Evolutionary conservation across 2,329 filamentous ascomycete species (phyloP).

Genomic region (Penicillium concentricum): DNA sequence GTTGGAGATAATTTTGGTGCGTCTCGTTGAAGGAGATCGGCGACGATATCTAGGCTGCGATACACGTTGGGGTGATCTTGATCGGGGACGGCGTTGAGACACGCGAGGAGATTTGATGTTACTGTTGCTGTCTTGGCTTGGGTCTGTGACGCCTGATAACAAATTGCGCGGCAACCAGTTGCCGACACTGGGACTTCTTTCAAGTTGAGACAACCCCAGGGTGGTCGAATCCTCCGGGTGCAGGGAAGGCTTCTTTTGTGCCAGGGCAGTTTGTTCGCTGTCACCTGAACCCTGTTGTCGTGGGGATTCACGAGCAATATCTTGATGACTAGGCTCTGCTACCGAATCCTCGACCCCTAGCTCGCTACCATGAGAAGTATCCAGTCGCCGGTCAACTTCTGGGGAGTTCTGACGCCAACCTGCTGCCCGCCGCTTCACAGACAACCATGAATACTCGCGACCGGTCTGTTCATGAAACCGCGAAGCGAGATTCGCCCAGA

Average conservation of each 20-base stretch:
- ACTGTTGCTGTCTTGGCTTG: not conserved
- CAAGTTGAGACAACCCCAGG: not conserved
- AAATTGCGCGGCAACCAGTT: not conserved
- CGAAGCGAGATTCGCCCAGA: slow-evolving; percentile 1
- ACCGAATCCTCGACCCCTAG: not conserved
- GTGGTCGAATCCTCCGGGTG: not conserved
- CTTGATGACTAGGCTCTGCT: not conserved
- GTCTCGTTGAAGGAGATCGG: not conserved
- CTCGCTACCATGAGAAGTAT: not conserved
- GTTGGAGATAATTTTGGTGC: not conserved
- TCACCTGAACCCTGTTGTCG: not conserved
- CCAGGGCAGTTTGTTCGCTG: not conserved
- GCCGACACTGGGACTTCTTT: not conserved
- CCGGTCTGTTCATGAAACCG: not conserved
- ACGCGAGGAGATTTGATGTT: not conserved
- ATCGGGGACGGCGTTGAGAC: not conserved
- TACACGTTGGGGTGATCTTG: not conserved
- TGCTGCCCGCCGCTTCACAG: not conserved
- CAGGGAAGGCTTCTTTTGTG: not conserved
- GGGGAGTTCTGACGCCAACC: not conserved
- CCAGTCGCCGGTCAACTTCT: not conserved
- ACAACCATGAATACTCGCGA: slow-evolving; percentile 7
- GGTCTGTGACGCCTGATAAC: not conserved
- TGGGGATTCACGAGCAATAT: not conserved
- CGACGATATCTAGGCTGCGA: not conserved